Evolutionary conservation across 768 basidiomycete genomes (phyloP), one percentile per base, ranked within the genome.

Genomic region (Psilocybe subaeruginosa): DNA sequence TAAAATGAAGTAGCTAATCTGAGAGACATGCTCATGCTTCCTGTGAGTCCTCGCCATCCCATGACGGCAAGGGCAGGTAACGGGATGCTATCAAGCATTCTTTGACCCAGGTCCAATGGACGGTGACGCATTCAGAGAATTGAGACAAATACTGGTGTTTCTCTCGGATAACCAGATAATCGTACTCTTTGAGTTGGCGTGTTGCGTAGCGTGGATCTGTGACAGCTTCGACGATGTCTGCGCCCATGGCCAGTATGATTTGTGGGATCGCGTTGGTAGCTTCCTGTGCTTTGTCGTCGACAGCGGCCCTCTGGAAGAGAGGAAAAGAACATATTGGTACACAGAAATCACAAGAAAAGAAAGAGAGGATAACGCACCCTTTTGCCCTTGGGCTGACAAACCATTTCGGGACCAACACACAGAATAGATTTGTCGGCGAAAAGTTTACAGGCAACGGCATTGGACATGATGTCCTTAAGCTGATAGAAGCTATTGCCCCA

Each of bases 171-270:
- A 95, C 78, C 43, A 92, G 73, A 61, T 86, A 88, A 68, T 90
- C 82, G 70, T 85, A 92, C 6, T 71, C 30, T 19, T 60, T 12
- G 66, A 77, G 23, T 47, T 74, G 70, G 31, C 63, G 62, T 1
- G 76, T 77, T 3, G 85, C 82, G 62, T 76, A 71, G 59, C 74
- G 78, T 8, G 74, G 31, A n/a, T 85, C 82, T 7, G 76, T 72
- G 30, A 88, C 82, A 2, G 86, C 86, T 71, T 93, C 90, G 49
- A 96, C 88, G 11, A 74, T 77, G 6, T 76, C 73, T 0, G 94
- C 92, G 0, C 93, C 93, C 87, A 95, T 92, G 31, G 85, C 84
- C 46, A 92, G 72, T 37, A 93, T 82, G 62, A 95, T 90, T 54
- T 84, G 85, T 23, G 82, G 85, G 64, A 86, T 83, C 49, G 74